Percentiles rank a stretch among this genome's conserved stretches.
phyloP scores from a whole-genome alignment of 139 green algal genomes.

The Chlamydomonas asymmetrica region DNA sequence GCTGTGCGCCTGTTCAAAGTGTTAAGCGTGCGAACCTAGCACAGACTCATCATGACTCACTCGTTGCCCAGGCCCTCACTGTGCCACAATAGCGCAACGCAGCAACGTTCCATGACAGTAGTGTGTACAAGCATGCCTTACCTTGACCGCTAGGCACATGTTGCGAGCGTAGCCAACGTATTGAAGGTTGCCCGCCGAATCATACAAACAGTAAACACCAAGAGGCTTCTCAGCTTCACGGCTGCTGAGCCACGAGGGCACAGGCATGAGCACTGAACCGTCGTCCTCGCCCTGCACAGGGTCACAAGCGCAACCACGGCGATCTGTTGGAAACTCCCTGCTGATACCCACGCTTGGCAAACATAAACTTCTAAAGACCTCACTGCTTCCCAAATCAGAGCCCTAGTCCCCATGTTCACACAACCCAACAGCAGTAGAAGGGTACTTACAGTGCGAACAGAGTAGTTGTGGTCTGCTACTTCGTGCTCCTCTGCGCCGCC shows the following conservation, averaged over 20 bases:
- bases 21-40: too few relatives aligned
- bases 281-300: conserved; percentile 88
- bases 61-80: too few relatives aligned
- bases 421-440: background rate
- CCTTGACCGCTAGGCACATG: conserved; percentile 79
- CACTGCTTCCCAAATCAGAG: background rate
- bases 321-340: background rate
- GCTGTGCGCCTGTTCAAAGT: too few relatives aligned
- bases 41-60: too few relatives aligned
- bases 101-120: too few relatives aligned
- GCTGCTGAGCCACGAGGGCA: conserved; percentile 58
- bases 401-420: background rate
- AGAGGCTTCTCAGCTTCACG: conserved; percentile 71
- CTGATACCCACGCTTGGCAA: background rate
- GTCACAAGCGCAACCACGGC: too few relatives aligned
- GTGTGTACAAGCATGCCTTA: conserved; percentile 26
- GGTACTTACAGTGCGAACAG: conserved; percentile 40
- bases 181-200: conserved; percentile 63
- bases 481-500: conserved; percentile 65
- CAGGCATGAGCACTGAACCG: conserved; percentile 59
- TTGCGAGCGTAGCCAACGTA: conserved; percentile 87
- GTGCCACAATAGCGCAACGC: too few relatives aligned
- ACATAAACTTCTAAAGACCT: too few relatives aligned
- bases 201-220: conserved; percentile 88
- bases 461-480: conserved; percentile 31